Percentiles rank a stretch among this genome's conserved stretches.
Conservation (phyloP, 345 rosid species). For the Ricinus communis region DNA sequence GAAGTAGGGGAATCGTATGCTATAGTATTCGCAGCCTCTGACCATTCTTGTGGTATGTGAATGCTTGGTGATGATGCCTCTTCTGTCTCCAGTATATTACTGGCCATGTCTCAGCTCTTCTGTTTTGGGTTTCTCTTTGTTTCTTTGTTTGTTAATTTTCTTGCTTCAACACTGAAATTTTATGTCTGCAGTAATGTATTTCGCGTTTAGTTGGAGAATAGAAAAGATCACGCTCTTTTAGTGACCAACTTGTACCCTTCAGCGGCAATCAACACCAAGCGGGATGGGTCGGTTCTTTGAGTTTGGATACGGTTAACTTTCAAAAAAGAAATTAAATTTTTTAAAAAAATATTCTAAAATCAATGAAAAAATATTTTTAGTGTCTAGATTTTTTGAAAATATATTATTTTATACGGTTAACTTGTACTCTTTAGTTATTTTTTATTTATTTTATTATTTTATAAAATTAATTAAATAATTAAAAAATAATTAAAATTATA, state of each 20-base stretch:
- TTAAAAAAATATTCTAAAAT: no score
- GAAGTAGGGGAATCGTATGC: slow-evolving; percentile 45
- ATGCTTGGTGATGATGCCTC: slow-evolving; percentile 39
- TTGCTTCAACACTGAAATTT: background rate
- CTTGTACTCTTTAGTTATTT: background rate
- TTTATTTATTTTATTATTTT: no score
- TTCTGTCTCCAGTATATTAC: slow-evolving; percentile 37
- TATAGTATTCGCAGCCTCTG: slow-evolving; percentile 57
- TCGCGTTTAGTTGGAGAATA: background rate
- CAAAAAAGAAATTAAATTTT: no score
- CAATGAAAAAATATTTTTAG: no score
- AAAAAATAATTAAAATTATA: no score
- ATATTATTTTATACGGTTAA: background rate
- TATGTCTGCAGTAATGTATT: background rate
- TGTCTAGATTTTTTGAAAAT: background rate
- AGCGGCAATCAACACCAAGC: no score
- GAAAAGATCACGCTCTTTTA: background rate
- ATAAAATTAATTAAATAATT: no score
- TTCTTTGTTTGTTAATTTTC: background rate
- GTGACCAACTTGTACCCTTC: no score
- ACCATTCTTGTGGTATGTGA: slow-evolving; percentile 67
- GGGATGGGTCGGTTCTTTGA: background rate
- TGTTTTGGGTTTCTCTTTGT: background rate
- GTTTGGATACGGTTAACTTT: no score
- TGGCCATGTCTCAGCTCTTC: slow-evolving; percentile 20